These are phyloP conservation scores for Salix udensis DNA, from an alignment of 345 rosid genomes.

Conservation along the genomic window DNA sequence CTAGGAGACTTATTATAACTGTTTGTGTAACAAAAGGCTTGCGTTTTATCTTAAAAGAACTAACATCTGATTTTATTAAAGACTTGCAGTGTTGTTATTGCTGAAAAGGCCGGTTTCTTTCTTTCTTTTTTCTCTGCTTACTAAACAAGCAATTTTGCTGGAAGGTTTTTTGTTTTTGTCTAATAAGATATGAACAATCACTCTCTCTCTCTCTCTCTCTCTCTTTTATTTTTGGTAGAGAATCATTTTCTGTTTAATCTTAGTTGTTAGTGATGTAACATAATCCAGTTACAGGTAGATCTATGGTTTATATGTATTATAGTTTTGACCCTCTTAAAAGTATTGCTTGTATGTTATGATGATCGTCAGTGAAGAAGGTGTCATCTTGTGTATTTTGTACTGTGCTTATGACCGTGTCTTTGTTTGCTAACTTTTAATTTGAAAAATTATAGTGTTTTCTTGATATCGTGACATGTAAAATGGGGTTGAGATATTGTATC, in stretches of 20 bases:
- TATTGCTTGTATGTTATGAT: background rate
- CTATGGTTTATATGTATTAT: background rate
- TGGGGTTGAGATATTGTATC: background rate
- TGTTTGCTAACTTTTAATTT: background rate
- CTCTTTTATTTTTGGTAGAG: background rate
- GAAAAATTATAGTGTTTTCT: background rate
- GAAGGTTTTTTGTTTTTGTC: background rate
- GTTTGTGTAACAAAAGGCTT: background rate
- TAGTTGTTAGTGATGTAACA: background rate
- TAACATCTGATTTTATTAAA: background rate
- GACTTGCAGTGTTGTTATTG: background rate
- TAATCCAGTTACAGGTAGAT: background rate
- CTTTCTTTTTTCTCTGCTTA: background rate
- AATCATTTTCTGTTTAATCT: background rate
- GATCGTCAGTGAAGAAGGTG: background rate
- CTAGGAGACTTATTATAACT: background rate
- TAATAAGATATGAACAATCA: background rate
- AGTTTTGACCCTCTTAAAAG: background rate
- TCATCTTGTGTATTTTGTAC: background rate
- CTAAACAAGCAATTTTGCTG: background rate
- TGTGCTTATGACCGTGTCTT: background rate
- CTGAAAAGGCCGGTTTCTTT: background rate
- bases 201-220: background rate
- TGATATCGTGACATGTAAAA: background rate
- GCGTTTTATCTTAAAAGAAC: background rate